Conservation (phyloP, 805 yeast species). For the Candida endomychidarum region DNA sequence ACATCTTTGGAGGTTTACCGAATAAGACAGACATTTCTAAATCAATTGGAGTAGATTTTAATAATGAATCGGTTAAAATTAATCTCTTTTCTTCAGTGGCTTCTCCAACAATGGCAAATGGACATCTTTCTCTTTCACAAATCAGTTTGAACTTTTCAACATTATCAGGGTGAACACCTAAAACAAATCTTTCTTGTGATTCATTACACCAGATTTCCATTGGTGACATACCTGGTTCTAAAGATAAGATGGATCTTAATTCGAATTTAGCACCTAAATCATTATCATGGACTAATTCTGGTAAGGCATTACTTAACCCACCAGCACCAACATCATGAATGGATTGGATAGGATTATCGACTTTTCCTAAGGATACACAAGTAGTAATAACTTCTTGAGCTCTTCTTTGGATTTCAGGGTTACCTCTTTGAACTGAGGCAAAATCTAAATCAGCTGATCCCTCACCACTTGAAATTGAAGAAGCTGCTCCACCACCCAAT, state of each 20-base stretch:
- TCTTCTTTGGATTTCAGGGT: constrained; percentile 98
- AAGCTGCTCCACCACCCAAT: constrained; percentile 99
- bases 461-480: constrained; percentile 93
- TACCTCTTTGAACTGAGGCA: constrained; percentile 99
- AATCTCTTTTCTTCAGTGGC: constrained; percentile 88
- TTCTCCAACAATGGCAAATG: constrained; percentile 91
- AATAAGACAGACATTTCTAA: constrained; percentile 92
- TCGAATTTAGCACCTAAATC: constrained; percentile 93
- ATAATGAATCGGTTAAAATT: constrained; percentile 72
- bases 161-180: constrained; percentile 84
- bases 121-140: constrained; percentile 94
- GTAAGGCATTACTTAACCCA: constrained; percentile 94
- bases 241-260: constrained; percentile 81
- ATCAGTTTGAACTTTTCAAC: constrained; percentile 69
- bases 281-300: constrained; percentile 96
- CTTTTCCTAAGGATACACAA: constrained; percentile 77
- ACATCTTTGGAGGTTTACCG: constrained; percentile 97
- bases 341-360: constrained; percentile 76
- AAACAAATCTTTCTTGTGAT: constrained; percentile 96
- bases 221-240: constrained; percentile 98
- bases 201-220: constrained; percentile 99
- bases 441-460: constrained; percentile 95
- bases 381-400: constrained; percentile 97
- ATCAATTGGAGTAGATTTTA: constrained; percentile 87
- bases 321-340: constrained; percentile 99